Evolutionary conservation across 495 filamentous ascomycete species (phyloP), one percentile per base, ranked within the genome.

Genomic region (Evernia prunastri): DNA sequence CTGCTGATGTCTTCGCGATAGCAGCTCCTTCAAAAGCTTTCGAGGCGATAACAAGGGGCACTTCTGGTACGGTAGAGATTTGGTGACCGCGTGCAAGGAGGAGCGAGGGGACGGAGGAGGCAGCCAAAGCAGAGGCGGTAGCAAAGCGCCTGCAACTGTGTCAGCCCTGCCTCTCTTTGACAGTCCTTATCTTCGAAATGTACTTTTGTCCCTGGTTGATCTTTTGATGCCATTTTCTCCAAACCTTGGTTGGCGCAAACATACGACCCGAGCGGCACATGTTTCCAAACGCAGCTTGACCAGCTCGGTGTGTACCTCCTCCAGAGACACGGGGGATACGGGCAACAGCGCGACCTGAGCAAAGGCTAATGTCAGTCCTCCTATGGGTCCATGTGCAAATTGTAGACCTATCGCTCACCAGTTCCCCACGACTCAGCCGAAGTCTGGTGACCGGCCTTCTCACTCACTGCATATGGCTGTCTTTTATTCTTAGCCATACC

Each of bases 151-250:
- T 92, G 67, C 18, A 65, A 58, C 54, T 37, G 11, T 7, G 15
- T 66, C 65, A 70, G 58, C 33, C 20, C 20, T 9, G n/a, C 17
- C 23, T 31, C 12, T 17, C 12, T 33, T 1, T 27, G 12, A 13
- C 13, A 40, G 15, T 3, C 18, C 20, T 20, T 25, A 39, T 60
- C 42, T 18, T 11, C 33, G 65, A 56, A 47, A 76, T 85, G 74
- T 79, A 92, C 90, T 91, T 94, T 86, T 98, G 93, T 76, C 86
- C 86, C 75, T 94, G 86, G 85, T 95, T 96, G 88, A 98, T 84
- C 89, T 97, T 98, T 82, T 96, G 89, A 85, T 98, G 95, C 95
- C 95, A 98, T 84, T 96, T 97, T 75, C 94, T 84, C 94, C 94
- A 98, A 82, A 96, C 90, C 87, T 97, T 97, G 80, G 94, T 98